A percentile compares a stretch with the other conserved stretches of the same genome.
These are phyloP conservation scores for Immersiella caudata DNA, from an alignment of 495 filamentous ascomycete species.

Conservation along the genomic window DNA sequence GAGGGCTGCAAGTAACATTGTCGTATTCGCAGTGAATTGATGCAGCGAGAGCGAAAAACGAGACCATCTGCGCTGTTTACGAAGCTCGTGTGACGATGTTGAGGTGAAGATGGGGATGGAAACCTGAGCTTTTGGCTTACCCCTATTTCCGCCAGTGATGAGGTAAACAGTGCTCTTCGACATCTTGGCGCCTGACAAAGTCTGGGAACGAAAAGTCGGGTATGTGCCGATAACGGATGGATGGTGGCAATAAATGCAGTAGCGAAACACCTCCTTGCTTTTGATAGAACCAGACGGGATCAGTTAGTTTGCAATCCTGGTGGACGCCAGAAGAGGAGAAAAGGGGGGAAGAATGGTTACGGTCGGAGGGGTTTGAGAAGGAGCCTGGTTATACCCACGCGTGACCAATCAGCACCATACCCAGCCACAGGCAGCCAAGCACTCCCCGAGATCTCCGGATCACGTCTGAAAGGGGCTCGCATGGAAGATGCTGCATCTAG, in stretches of 20 bases:
- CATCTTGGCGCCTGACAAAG: constrained; percentile 15
- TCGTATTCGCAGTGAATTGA: no score
- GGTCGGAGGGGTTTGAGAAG: neutral
- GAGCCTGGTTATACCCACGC: constrained; percentile 11
- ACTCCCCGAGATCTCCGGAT: neutral
- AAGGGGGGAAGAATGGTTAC: neutral
- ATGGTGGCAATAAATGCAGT: neutral
- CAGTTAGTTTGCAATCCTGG: neutral
- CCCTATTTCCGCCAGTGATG: constrained; percentile 48
- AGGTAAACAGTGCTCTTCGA: constrained; percentile 38
- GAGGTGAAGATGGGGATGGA: neutral
- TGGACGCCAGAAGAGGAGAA: neutral
- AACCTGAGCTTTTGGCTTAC: constrained; percentile 10
- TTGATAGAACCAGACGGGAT: neutral
- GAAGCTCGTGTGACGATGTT: neutral
- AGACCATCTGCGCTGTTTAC: neutral
- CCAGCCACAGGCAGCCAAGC: neutral
- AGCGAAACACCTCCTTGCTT: neutral
- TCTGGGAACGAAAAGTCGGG: neutral
- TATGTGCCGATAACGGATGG: neutral
- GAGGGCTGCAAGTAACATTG: neutral
- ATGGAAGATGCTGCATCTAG: neutral
- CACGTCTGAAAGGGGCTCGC: neutral
- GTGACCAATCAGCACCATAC: constrained; percentile 22
- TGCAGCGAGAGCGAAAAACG: neutral